Evolutionary conservation across 805 yeast genomes (phyloP), one percentile per base, ranked within the genome.

Genomic region (Candida khao-thaluensis): DNA sequence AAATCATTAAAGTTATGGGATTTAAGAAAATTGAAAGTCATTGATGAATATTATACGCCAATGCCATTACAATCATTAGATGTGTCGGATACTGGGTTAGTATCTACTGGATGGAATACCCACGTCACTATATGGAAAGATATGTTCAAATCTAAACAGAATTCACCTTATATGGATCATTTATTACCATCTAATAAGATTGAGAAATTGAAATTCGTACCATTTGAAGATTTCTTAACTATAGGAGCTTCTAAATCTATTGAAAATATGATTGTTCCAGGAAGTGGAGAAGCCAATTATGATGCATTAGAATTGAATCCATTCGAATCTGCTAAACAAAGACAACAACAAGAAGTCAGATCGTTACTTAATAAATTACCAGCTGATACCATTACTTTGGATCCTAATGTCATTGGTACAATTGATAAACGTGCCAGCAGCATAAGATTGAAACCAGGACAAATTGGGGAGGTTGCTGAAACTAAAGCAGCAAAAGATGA

Each of bases 201-300:
- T 12, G 82, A 79, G 50, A 76, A 75, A 40, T 67, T 80, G 28
- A 76, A 75, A 53, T 89, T 82, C 58, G 95, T 91, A 26, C 99
- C 99, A 10, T 93, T 82, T 62, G 99, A 93, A 68, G 99, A 93
- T 85, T 69, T 91, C n/a, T 70, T 93, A 17, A 95, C 96, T 17
- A 77, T 85, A 8, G 97, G 97, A 2, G 95, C 88, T 57, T 71
- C 76, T 36, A 62, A 66, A 56, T 95, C 96, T 31, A 72, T 89
- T 28, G 76, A 82, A n/a, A 81, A 93, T n/a, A 51, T 93, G 44
- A 83, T 93, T 50, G 74, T 93, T 42, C 99, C 99, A 28, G 99
- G 99, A 17, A 72, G 97, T 29, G 99, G 99, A 70, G 99, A 93
- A 67, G 96, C 99, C 45, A 93, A 93, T 65, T 89, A 78, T 60